Evolutionary conservation across 1,139 yeast species (phyloP), one percentile per base, ranked within the genome.

Genomic region (Protomyces inundatus): DNA sequence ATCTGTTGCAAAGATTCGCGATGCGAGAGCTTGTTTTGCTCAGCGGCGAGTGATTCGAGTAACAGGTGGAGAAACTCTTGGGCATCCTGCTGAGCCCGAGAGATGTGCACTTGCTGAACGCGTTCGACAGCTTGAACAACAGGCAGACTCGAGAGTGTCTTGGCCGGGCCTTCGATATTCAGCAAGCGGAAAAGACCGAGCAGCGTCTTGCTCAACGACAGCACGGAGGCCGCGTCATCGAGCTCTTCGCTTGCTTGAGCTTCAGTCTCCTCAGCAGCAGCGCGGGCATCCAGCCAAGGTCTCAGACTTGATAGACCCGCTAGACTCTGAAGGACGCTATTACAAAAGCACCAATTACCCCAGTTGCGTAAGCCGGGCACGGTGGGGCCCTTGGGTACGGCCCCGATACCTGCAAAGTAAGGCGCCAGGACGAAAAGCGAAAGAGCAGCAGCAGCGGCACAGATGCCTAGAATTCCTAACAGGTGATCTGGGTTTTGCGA

Each of bases 261-360:
- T 12, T 32, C 40, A 6, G n/a, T 23, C 5, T 51, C 60, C 6
- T 4, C 54, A 6, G 23, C 54, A 34, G 37, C 34, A 14, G 42
- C 34, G n/a, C 40, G 42, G 53, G 51, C 52, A 42, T 58, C 54
- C 35, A 58, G 36, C 62, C 62, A 58, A 37, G 35, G 32, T 35
- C 50, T 34, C 23, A 58, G 54, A 7, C 52, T 34, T 42, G 62
- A 56, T 32, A 58, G 14, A 6, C 56, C 51, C 6, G 62, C 36
- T 9, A 58, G 55, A 33, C 62, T 40, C 56, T 58, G 62, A 1
- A 52, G 33, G 30, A 40, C 56, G 14, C 55, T 50, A 32, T 58
- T 58, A 50, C 55, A 52, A 35, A 58, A 58, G 52, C 62, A 58
- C 62, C 62, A 58, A 12, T 58, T 58, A 14, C 56, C 62, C 62